Conservation (phyloP, 768 basidiomycete genomes). For the Boletus rubropictus region DNA sequence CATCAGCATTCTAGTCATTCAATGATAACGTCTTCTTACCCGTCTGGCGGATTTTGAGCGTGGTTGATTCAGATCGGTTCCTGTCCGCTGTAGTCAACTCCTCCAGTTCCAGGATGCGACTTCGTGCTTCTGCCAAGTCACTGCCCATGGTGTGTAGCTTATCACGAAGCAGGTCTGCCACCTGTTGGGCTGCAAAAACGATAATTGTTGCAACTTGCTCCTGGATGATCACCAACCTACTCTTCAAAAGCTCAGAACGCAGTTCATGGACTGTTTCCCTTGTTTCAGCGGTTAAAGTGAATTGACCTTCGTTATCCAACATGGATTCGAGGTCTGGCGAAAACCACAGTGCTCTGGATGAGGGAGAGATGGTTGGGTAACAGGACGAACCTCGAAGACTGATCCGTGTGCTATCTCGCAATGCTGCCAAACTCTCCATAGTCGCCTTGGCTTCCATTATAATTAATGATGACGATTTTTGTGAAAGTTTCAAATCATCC, state of each 20-base stretch:
- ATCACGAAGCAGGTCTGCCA: constrained; percentile 44
- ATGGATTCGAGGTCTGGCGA: constrained; percentile 27
- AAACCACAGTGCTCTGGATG: neutral
- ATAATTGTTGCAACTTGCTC: neutral
- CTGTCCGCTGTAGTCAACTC: constrained; percentile 16
- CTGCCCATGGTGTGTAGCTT: constrained; percentile 38
- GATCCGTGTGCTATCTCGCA: constrained; percentile 18
- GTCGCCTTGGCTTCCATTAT: constrained; percentile 23
- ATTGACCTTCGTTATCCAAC: constrained; percentile 24
- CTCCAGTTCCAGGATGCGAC: constrained; percentile 37
- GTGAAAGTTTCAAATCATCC: constrained; percentile 23
- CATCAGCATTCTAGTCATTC: constrained; percentile 12
- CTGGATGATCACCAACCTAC: constrained; percentile 18
- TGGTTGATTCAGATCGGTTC: constrained; percentile 17
- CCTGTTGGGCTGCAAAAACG: constrained; percentile 39
- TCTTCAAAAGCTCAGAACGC: constrained; percentile 31
- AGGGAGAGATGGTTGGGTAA: neutral
- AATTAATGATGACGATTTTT: constrained; percentile 18
- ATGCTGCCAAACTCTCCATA: constrained; percentile 21
- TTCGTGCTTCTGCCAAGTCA: constrained; percentile 39
- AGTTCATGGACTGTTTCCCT: constrained; percentile 31
- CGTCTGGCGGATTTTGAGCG: constrained; percentile 23
- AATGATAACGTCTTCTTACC: constrained; percentile 11
- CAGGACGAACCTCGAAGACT: constrained; percentile 26
- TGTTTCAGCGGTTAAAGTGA: constrained; percentile 23